phyloP scores from a whole-genome alignment of 495 filamentous ascomycete genomes.

The Talaromyces thailandensis region DNA sequence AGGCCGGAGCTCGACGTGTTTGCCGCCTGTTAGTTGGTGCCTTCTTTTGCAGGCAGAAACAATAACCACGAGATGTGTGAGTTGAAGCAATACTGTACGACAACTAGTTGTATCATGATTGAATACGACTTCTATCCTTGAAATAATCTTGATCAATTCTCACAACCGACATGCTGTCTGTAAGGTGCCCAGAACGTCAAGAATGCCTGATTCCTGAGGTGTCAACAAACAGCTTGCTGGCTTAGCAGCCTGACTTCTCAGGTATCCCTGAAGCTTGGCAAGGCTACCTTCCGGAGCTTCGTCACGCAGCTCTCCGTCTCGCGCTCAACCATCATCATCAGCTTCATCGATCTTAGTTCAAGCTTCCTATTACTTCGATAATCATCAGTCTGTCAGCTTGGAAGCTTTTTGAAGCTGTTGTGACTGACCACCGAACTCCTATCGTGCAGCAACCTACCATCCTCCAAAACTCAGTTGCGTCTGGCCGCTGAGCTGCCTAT shows the following conservation, averaged over 20 bases:
- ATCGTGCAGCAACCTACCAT: neutral
- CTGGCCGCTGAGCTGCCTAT: slow-evolving; percentile 7
- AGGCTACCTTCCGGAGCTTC: slow-evolving; percentile 33
- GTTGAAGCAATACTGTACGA: neutral
- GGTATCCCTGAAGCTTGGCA: slow-evolving; percentile 5
- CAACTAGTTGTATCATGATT: neutral
- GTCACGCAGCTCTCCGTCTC: slow-evolving; percentile 28
- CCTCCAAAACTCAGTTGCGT: neutral
- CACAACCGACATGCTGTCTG: neutral
- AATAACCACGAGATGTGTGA: neutral
- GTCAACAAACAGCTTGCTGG: neutral
- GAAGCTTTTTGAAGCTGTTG: neutral
- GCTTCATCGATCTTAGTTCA: slow-evolving; percentile 15
- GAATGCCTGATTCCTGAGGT: neutral
- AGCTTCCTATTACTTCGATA: slow-evolving; percentile 8
- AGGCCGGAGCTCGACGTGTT: neutral
- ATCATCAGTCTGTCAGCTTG: neutral
- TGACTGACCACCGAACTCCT: neutral
- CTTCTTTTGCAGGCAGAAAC: slow-evolving; percentile 21
- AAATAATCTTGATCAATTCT: neutral
- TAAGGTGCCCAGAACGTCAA: neutral
- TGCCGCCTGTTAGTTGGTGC: slow-evolving; percentile 9
- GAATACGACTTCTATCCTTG: neutral
- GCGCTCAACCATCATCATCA: slow-evolving; percentile 7
- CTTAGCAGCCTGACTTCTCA: neutral